Evolutionary conservation across 2,329 filamentous ascomycete genomes (phyloP), one percentile per base, ranked within the genome.

Genomic region (Colletotrichum phormii): DNA sequence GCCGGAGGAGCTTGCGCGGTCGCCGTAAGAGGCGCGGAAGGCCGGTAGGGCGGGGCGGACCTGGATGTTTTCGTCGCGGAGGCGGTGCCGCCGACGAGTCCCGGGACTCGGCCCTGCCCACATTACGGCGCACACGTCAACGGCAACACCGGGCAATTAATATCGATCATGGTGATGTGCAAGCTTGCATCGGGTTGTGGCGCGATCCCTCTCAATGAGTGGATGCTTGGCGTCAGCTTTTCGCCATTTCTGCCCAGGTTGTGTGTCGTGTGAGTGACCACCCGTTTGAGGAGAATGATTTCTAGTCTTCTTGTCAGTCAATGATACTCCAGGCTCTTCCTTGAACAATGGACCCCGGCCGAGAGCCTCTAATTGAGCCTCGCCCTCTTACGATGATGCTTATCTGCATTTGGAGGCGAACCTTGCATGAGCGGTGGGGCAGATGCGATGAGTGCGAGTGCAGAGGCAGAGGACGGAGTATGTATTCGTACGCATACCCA

Each of bases 171-270:
- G 46, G 26, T 42, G 33, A 24, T 24, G 55, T 49, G 53, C 65
- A 37, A 58, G 46, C 31, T n/a, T 54, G 65, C 37, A 29, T 58
- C 59, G 69, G 59, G 59, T 46, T 54, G 65, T 69, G 59, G 65
- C 64, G 58, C n/a, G 22, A 65, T 13, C 24, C 22, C 42, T 53
- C 58, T 29, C 13, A 7, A 24, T 37, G 24, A 22, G 60, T 53
- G 42, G 60, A 37, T 53, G 46, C 29, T 63, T 63, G 46, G 29
- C 46, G 31, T 35, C 61, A 53, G 13, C 46, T 53, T 15, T 46
- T n/a, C 26, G 29, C 61, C 33, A 26, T 53, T 18, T 46, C 61
- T 22, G 42, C 42, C 42, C 42, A 2, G 18, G 18, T 49, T n/a
- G 15, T 49, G 7, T 49, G 42, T 49, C 42, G 18, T 49, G 42